Evolutionary conservation across 495 filamentous ascomycete species (phyloP).

Genomic region (Evernia prunastri): DNA sequence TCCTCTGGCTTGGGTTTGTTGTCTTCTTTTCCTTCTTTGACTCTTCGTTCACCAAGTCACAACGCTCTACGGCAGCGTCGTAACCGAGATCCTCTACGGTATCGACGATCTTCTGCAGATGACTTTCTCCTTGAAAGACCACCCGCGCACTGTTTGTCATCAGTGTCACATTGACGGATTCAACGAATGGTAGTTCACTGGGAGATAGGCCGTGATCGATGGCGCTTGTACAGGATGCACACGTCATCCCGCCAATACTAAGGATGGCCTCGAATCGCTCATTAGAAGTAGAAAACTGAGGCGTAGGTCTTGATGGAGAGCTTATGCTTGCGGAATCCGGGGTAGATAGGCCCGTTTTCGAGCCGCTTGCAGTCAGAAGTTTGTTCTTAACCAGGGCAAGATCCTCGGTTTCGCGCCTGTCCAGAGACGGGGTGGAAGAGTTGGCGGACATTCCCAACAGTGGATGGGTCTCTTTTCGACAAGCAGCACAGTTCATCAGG

Average conservation of each 20-base stretch:
- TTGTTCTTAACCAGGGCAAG: conserved; percentile 7
- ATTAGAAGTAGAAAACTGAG: neutral
- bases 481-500: conserved; percentile 46
- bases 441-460: neutral
- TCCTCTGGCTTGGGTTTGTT: conserved; percentile 39
- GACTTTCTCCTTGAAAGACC: conserved; percentile 47
- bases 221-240: conserved; percentile 52
- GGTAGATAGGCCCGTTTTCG: neutral
- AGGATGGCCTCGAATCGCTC: conserved; percentile 36
- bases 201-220: conserved; percentile 45
- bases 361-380: neutral
- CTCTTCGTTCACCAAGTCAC: neutral
- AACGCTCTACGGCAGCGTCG: conserved; percentile 55
- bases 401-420: conserved; percentile 2
- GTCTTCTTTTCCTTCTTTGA: conserved; percentile 7
- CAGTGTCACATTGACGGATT: conserved; percentile 50
- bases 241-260: conserved; percentile 60
- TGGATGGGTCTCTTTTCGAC: conserved; percentile 35
- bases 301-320: neutral
- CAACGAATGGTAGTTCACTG: conserved; percentile 42
- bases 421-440: neutral
- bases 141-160: conserved; percentile 53
- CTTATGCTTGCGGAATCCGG: neutral
- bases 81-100: conserved; percentile 78
- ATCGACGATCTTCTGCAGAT: conserved; percentile 53